phyloP scores from a whole-genome alignment of 2,329 filamentous ascomycete species.

The Leptographium radiaticola region DNA sequence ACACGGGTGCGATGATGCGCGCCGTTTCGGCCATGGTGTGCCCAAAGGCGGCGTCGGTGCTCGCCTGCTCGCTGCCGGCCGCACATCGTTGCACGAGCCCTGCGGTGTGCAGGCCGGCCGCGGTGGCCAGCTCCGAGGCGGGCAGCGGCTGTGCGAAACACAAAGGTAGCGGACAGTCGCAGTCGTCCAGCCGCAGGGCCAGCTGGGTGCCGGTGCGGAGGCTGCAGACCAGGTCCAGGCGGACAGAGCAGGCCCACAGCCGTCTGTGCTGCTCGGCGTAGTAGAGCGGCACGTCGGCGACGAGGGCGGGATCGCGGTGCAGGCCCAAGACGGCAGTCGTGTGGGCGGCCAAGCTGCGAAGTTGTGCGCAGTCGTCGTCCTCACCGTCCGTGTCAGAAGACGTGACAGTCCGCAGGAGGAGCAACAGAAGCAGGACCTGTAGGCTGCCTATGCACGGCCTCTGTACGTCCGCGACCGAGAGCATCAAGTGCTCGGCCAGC shows the following conservation, averaged over 20 bases:
- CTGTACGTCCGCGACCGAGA: not conserved
- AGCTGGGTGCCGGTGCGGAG: constrained; percentile 12
- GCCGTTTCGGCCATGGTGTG: not conserved
- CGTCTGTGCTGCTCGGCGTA: constrained; percentile 11
- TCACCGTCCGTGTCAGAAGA: constrained; percentile 4
- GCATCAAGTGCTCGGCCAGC: constrained; percentile 2
- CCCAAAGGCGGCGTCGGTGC: constrained; percentile 1
- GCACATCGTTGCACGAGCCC: not conserved
- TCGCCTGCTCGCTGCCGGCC: not conserved
- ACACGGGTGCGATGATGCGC: not conserved
- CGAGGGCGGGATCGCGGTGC: constrained; percentile 11
- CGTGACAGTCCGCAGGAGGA: constrained; percentile 1
- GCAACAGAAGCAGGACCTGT: constrained; percentile 3
- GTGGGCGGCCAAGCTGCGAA: constrained; percentile 3
- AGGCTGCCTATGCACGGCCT: constrained; percentile 3
- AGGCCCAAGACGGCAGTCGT: constrained; percentile 12
- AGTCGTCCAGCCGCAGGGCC: constrained; percentile 10
- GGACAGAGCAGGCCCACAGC: constrained; percentile 11
- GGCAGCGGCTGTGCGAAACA: not conserved
- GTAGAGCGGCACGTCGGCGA: constrained; percentile 10
- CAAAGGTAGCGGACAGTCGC: constrained; percentile 10
- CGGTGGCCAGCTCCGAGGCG: not conserved
- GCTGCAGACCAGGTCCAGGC: constrained; percentile 11
- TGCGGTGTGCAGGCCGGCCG: not conserved
- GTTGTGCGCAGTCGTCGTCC: not conserved